Evolutionary conservation across 1,139 yeast genomes (phyloP).

Genomic region (Groenewaldozyma auringiensis): DNA sequence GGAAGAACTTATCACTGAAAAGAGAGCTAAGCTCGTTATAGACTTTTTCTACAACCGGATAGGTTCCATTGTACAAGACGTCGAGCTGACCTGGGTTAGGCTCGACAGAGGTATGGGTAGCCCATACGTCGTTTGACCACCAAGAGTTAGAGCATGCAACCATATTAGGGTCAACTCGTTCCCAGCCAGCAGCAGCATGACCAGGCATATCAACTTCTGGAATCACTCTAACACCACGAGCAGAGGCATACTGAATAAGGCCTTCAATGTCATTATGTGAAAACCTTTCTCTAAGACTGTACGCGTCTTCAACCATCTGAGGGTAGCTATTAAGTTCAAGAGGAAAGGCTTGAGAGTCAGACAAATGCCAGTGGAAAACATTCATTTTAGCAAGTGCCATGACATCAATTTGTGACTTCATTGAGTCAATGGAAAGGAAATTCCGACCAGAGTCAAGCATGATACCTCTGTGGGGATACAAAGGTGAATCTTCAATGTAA

Average conservation of each 20-base stretch:
- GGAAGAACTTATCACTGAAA: constrained; percentile 38
- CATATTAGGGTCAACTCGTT: constrained; percentile 32
- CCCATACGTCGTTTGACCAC: constrained; percentile 32
- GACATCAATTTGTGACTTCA: constrained; percentile 38
- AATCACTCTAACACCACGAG: constrained; percentile 39
- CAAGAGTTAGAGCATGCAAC: constrained; percentile 35
- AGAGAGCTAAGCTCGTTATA: constrained; percentile 34
- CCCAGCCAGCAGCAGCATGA: constrained; percentile 43
- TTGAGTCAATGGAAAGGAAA: constrained; percentile 30
- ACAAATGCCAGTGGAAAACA: constrained; percentile 42
- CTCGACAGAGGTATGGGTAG: constrained; percentile 35
- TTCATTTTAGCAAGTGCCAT: constrained; percentile 41
- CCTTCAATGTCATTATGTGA: constrained; percentile 31
- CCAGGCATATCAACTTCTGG: constrained; percentile 48
- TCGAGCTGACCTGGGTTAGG: constrained; percentile 45
- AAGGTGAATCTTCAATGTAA: constrained; percentile 35
- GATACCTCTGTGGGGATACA: constrained; percentile 40
- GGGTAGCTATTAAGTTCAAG: constrained; percentile 35
- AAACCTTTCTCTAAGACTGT: constrained; percentile 34
- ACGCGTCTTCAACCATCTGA: constrained; percentile 41
- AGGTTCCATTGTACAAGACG: constrained; percentile 34
- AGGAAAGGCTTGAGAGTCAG: constrained; percentile 45
- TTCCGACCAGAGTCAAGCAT: constrained; percentile 42
- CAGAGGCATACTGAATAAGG: constrained; percentile 34
- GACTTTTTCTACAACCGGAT: constrained; percentile 34